Evolutionary conservation across 257 asterid genomes (phyloP), one percentile per base, ranked within the genome.

Genomic region (Scutellaria baicalensis): DNA sequence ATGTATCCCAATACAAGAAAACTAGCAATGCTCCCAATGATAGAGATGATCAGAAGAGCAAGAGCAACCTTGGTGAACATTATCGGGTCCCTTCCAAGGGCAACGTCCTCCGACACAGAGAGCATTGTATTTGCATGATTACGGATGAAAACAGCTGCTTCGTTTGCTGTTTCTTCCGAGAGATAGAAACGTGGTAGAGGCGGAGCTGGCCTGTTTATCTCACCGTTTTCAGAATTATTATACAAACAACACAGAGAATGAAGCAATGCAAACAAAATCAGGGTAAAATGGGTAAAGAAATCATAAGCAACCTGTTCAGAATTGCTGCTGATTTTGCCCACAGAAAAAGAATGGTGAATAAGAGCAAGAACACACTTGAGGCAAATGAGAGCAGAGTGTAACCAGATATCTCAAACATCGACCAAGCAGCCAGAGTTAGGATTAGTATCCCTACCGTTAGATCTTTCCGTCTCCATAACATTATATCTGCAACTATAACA

Each of bases 251-350:
- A 27, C 33, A 2, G 54, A 55, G 58, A 11, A 27, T 9, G 59
- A 40, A 3, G 17, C 27, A 27, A 48, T 44, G 13, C 45, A 40
- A 10, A 45, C 31, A 38, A 6, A 52, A 68, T 13, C 55, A 54
- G 17, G 9, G 8, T 3, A 3, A 59, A 36, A 59, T 17, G 48
- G 64, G 45, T 58, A 35, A 35, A 35, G 64, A 58, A 33, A 35
- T 13, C 21, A 8, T 13, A 8, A 59, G 65, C 71, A 59, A 87
- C 98, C 97, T 84, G 85, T 89, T 90, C 45, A 90, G 79, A 60
- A 90, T 82, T 60, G 90, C 86, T 50, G 98, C 95, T 40, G 96
- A 87, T 82, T 93, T 90, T 6, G 97, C 88, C 98, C 98, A 90
- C n/a, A 93, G 79, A 56, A 86, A 90, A 39, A 93, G 91, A 77